phyloP scores from a whole-genome alignment of 177 flowering plant genomes.

The Tripterygium wilfordii region DNA sequence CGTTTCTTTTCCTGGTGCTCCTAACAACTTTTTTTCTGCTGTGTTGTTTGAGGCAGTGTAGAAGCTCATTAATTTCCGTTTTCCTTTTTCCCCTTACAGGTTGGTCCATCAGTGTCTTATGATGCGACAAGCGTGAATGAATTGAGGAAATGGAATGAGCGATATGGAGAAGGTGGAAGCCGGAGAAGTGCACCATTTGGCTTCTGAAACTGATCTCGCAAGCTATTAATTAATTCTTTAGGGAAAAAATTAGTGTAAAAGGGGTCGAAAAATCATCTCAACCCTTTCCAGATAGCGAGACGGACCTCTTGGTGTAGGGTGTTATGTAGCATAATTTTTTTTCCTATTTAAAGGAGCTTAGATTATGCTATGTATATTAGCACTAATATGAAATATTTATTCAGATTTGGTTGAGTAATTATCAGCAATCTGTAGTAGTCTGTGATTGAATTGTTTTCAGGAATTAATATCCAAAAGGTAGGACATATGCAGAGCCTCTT shows the following conservation, averaged over 20 bases:
- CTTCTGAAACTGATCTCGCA: slow-evolving; percentile 36
- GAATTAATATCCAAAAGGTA: too few species aligned
- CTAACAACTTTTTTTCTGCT: background rate
- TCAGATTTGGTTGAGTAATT: too few species aligned
- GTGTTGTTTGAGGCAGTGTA: too few species aligned
- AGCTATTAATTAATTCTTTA: slow-evolving; percentile 4
- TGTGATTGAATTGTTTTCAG: too few species aligned
- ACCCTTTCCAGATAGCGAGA: slow-evolving; percentile 7
- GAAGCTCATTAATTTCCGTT: too few species aligned
- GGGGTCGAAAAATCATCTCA: background rate
- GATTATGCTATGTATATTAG: slow-evolving; percentile 6
- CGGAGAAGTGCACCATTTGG: slow-evolving; percentile 86
- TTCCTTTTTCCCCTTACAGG: slow-evolving; percentile 34
- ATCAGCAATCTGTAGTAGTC: too few species aligned
- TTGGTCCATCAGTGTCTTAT: slow-evolving; percentile 83
- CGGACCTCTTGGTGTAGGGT: too few species aligned
- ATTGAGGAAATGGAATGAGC: slow-evolving; percentile 95
- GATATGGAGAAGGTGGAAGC: slow-evolving; percentile 97
- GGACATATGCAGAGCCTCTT: too few species aligned
- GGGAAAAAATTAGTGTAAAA: background rate
- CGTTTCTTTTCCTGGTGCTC: background rate
- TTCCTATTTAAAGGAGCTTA: too few species aligned
- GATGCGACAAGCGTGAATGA: slow-evolving; percentile 97
- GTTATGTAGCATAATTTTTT: background rate
- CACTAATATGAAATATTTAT: background rate